phyloP scores from a whole-genome alignment of 2,329 filamentous ascomycete genomes.

The Bipolaris gigantea region DNA sequence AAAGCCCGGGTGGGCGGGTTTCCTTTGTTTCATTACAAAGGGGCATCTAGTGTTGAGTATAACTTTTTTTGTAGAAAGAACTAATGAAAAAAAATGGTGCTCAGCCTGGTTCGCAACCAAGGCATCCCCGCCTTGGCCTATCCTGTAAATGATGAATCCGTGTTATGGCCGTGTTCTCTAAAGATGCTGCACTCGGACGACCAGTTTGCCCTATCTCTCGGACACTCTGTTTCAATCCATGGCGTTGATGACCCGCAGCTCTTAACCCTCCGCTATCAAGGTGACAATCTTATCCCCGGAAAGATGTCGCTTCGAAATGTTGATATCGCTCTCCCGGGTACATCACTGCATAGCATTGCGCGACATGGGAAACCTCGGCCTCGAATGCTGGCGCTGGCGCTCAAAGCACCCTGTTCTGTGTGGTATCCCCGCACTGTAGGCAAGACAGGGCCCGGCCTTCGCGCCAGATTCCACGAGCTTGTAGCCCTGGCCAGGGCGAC shows the following conservation, averaged over 20 bases:
- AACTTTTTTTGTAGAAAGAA: slow-evolving; percentile 1
- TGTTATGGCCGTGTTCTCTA: slow-evolving; percentile 2
- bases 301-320: neutral
- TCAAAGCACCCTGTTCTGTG: slow-evolving; percentile 7
- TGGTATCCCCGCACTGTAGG: slow-evolving; percentile 3
- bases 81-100: slow-evolving; percentile 8
- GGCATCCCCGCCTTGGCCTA: slow-evolving; percentile 6
- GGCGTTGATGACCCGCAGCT: slow-evolving; percentile 1
- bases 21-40: slow-evolving; percentile 6
- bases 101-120: slow-evolving; percentile 7
- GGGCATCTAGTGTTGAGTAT: slow-evolving; percentile 5
- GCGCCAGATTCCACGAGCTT: neutral
- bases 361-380: slow-evolving; percentile 6
- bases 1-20: slow-evolving; percentile 11
- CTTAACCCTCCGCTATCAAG: slow-evolving; percentile 6
- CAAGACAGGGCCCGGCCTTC: neutral
- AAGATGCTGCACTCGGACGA: slow-evolving; percentile 2
- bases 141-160: slow-evolving; percentile 5
- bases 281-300: slow-evolving; percentile 5
- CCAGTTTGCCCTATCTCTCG: slow-evolving; percentile 6
- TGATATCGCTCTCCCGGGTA: neutral
- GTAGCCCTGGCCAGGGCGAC: slow-evolving; percentile 1
- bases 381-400: slow-evolving; percentile 2
- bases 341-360: slow-evolving; percentile 1
- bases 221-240: neutral